Evolutionary conservation across 805 yeast genomes (phyloP).

Genomic region (Cyberlindnera lachancei): DNA sequence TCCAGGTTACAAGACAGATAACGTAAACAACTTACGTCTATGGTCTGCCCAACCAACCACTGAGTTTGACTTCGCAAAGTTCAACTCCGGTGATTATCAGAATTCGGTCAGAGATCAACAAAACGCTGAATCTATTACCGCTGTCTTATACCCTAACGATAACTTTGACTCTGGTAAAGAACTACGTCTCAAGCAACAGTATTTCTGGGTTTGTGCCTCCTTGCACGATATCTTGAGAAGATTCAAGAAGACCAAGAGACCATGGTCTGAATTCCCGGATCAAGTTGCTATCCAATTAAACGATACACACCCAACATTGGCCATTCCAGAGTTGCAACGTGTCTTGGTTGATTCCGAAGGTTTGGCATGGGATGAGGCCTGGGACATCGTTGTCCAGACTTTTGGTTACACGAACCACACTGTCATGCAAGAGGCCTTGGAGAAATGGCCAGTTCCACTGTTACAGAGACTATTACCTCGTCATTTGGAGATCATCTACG

Average conservation of each 20-base stretch:
- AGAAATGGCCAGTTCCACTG: conserved; percentile 89
- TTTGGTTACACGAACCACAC: conserved; percentile 95
- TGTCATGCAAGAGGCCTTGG: conserved; percentile 90
- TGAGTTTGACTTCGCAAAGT: conserved; percentile 86
- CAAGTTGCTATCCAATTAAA: conserved; percentile 87
- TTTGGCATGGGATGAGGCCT: conserved; percentile 75
- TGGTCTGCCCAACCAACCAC: conserved; percentile 89
- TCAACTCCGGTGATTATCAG: conserved; percentile 85
- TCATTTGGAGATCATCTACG: conserved; percentile 85
- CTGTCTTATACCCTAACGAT: conserved; percentile 90
- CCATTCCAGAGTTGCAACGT: conserved; percentile 84
- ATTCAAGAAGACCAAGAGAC: conserved; percentile 67
- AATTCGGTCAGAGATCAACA: conserved; percentile 81
- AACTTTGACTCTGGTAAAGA: conserved; percentile 89
- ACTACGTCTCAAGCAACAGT: conserved; percentile 87
- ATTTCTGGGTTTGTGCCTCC: conserved; percentile 95
- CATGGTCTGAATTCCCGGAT: conserved; percentile 81
- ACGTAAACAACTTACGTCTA: conserved; percentile 81
- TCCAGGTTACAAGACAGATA: conserved; percentile 79
- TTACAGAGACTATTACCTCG: conserved; percentile 78
- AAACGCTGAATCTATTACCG: conserved; percentile 85
- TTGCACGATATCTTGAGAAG: conserved; percentile 86
- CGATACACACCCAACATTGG: conserved; percentile 92
- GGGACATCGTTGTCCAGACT: conserved; percentile 72
- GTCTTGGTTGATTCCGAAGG: conserved; percentile 78